Percentiles rank a stretch among this genome's conserved stretches.
Conservation (phyloP, 257 asterid genomes). For the Mentha longifolia region DNA sequence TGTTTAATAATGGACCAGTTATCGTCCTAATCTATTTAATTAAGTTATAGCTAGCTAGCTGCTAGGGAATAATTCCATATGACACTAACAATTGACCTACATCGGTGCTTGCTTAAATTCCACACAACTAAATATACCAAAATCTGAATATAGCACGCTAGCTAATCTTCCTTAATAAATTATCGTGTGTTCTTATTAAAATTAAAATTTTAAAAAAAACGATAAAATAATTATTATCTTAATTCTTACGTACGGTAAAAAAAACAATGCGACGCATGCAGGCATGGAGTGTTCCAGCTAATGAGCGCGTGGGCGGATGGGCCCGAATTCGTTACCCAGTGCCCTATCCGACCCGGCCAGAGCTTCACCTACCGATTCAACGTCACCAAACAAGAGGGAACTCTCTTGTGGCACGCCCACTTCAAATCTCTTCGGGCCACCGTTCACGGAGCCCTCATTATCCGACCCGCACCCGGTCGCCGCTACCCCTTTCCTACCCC, state of each 20-base stretch:
- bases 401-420: conserved; percentile 93
- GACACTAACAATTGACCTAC: not conserved
- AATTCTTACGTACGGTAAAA: too few species aligned
- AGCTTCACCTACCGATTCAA: conserved; percentile 62
- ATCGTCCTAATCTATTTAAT: not conserved
- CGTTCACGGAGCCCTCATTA: conserved; percentile 65
- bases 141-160: not conserved
- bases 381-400: conserved; percentile 66
- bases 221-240: too few species aligned
- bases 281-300: conserved; percentile 74
- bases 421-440: conserved; percentile 62
- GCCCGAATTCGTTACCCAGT: conserved; percentile 63
- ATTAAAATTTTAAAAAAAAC: too few species aligned
- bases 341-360: conserved; percentile 68
- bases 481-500: conserved; percentile 72
- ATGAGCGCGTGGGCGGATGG: conserved; percentile 82
- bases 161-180: not conserved
- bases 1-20: too few species aligned
- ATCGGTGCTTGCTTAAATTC: not conserved
- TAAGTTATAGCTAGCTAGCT: too few species aligned
- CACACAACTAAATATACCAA: not conserved
- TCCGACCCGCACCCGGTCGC: conserved; percentile 61
- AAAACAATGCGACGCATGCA: conserved; percentile 24
- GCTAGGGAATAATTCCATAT: too few species aligned
- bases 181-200: not conserved